These are phyloP conservation scores for Aphanomyces stellatus DNA, from an alignment of 352 stramenopile genomes.

Conservation along the genomic window DNA sequence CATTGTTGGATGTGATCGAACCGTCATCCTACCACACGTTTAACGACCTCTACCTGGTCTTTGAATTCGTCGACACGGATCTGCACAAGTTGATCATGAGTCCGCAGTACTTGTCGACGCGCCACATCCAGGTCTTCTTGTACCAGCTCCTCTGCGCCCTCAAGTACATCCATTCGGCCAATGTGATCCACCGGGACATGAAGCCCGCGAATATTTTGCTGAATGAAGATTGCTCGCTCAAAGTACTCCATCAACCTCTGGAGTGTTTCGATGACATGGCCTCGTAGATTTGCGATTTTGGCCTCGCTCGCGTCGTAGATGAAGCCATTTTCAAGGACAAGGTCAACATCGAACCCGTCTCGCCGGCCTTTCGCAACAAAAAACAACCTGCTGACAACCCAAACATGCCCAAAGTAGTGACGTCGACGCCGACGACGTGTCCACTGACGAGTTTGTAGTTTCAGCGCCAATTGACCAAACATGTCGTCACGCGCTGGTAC, in stretches of 20 bases:
- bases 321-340: conserved; percentile 17
- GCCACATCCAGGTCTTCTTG: conserved; percentile 77
- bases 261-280: neutral
- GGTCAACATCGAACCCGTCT: conserved; percentile 5
- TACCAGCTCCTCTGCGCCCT: conserved; percentile 73
- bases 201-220: conserved; percentile 31
- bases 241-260: conserved; percentile 4
- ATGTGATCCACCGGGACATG: conserved; percentile 31
- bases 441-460: conserved; percentile 10
- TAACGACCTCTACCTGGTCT: conserved; percentile 48
- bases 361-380: conserved; percentile 3
- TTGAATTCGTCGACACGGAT: conserved; percentile 60
- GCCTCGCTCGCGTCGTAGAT: conserved; percentile 22
- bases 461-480: conserved; percentile 74
- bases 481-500: conserved; percentile 90
- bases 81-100: conserved; percentile 57
- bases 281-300: conserved; percentile 25
- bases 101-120: conserved; percentile 45
- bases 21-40: conserved; percentile 24
- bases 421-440: neutral
- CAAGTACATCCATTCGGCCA: conserved; percentile 74
- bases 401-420: conserved; percentile 7
- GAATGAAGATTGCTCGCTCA: conserved; percentile 26
- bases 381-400: neutral
- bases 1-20: conserved; percentile 20